Conservation (phyloP, 2,329 filamentous ascomycete species). For the Diplodia corticola region DNA sequence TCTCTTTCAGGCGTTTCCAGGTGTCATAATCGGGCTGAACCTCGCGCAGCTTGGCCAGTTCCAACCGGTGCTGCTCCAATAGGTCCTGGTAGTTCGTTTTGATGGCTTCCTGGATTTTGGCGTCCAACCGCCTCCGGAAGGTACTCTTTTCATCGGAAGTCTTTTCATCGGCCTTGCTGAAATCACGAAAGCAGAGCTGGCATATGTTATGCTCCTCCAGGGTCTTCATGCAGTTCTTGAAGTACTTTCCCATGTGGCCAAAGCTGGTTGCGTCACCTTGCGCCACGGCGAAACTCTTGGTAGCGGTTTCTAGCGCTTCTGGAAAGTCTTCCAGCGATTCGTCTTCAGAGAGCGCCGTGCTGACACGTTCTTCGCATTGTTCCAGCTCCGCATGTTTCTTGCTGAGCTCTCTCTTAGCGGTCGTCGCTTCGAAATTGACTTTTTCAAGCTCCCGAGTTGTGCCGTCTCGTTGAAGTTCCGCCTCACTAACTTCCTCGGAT, state of each 20-base stretch:
- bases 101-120: slow-evolving; percentile 50
- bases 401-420: slow-evolving; percentile 62
- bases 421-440: slow-evolving; percentile 70
- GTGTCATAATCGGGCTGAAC: slow-evolving; percentile 66
- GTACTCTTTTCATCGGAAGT: too few species aligned
- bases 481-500: slow-evolving; percentile 59
- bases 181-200: slow-evolving; percentile 70
- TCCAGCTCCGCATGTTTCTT: slow-evolving; percentile 64
- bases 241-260: slow-evolving; percentile 70
- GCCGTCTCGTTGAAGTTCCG: slow-evolving; percentile 69
- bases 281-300: slow-evolving; percentile 52
- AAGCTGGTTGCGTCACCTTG: slow-evolving; percentile 69
- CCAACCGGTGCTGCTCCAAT: slow-evolving; percentile 61
- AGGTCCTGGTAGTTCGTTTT: slow-evolving; percentile 61
- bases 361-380: slow-evolving; percentile 62
- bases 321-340: slow-evolving; percentile 48
- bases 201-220: slow-evolving; percentile 72
- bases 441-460: slow-evolving; percentile 73
- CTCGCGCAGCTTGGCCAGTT: slow-evolving; percentile 60
- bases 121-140: slow-evolving; percentile 67
- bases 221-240: slow-evolving; percentile 64
- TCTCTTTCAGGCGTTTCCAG: slow-evolving; percentile 65
- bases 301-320: slow-evolving; percentile 53
- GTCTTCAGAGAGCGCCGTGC: slow-evolving; percentile 35
- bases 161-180: slow-evolving; percentile 59